Base-by-base conservation (phyloP, 306 rosid species). In the Sphenostylis stenocarpa region DNA sequence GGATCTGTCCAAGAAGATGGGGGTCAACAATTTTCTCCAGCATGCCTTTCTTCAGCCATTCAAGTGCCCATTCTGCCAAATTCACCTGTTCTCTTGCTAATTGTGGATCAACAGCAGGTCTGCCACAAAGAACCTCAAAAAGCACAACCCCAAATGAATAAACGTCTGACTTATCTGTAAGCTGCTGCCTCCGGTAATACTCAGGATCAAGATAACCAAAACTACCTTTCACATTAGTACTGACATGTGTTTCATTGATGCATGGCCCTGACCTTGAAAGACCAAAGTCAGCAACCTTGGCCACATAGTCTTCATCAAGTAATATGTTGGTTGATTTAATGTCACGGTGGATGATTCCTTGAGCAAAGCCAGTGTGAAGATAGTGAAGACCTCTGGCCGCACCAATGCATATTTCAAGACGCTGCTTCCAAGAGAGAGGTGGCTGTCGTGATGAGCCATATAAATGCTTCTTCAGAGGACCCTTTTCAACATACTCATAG, bases 211-310 rank as follows among this genome's bases (percentile, higher is more conserved):
- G 89, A 85, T 91, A 93, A 14, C 99, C 94, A 51, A 93, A 96
- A 78, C 99, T 96, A 19, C 99, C 99, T 85, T 96, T 93, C 62
- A 96, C 99, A 24, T 91, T 91, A 10, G 99, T 91, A 53, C 99
- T 96, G 67, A 96, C 99, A 72, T 96, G 99, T 19, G 97, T 96
- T 82, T 96, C 98, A 67, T 91, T 28, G 9, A 96, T 83, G 78
- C 98, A 90, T 4, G 98, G 98, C 17, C 99, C 99, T 4, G 93
- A 86, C 79, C 98, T 88, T 13, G 99, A 96, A 75, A 96, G 99
- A 67, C 99, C 99, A 45, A 96, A 96, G 77, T 96, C 98, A n/a
- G 99, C 96, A 84, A 96, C 99, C 75, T 96, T 93, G 8, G 99
- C 96, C 56, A 93, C 90, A 77, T 89, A 91, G 41, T 86, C 85